A percentile compares a stretch with the other conserved stretches of the same genome.
phyloP scores from a whole-genome alignment of 352 stramenopile genomes.

The Phytophthora sp. region DNA sequence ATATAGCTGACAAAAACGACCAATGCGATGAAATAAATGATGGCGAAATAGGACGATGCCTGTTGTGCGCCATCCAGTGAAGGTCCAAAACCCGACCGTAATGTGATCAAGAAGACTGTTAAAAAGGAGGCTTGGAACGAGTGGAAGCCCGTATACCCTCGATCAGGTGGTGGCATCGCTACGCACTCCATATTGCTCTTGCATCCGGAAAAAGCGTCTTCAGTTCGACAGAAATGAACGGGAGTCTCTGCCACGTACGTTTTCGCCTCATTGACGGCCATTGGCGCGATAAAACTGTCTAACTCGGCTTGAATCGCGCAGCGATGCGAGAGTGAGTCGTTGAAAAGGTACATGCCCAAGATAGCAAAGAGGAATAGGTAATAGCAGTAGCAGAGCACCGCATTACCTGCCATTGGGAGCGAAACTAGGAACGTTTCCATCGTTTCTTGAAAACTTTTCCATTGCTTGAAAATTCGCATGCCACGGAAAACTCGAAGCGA shows the following conservation, averaged over 20 bases:
- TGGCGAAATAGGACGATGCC: slow-evolving; percentile 71
- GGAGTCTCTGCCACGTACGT: slow-evolving; percentile 64
- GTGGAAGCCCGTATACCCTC: slow-evolving; percentile 82
- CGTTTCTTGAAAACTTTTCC: slow-evolving; percentile 79
- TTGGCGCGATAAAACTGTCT: slow-evolving; percentile 25
- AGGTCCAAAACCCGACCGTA: slow-evolving; percentile 80
- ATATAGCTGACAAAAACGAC: slow-evolving; percentile 89
- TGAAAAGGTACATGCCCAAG: slow-evolving; percentile 88
- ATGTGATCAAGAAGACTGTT: slow-evolving; percentile 80
- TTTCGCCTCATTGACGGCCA: slow-evolving; percentile 17
- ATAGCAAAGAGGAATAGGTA: slow-evolving; percentile 89
- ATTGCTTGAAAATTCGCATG: slow-evolving; percentile 71
- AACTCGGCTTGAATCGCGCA: slow-evolving; percentile 54
- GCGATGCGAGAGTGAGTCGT: slow-evolving; percentile 78
- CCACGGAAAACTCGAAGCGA: slow-evolving; percentile 78
- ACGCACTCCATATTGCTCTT: slow-evolving; percentile 58
- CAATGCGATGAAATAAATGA: slow-evolving; percentile 83
- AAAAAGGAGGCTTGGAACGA: slow-evolving; percentile 85
- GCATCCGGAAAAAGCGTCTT: slow-evolving; percentile 28
- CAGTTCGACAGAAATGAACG: slow-evolving; percentile 56
- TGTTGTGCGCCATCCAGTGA: slow-evolving; percentile 76
- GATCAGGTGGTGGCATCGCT: slow-evolving; percentile 63
- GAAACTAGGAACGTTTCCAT: slow-evolving; percentile 78
- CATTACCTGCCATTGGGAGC: slow-evolving; percentile 76
- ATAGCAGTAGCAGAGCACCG: slow-evolving; percentile 83